Evolutionary conservation across 108 stramenopile species (phyloP).

Genomic region (Skeletonema marinoi): DNA sequence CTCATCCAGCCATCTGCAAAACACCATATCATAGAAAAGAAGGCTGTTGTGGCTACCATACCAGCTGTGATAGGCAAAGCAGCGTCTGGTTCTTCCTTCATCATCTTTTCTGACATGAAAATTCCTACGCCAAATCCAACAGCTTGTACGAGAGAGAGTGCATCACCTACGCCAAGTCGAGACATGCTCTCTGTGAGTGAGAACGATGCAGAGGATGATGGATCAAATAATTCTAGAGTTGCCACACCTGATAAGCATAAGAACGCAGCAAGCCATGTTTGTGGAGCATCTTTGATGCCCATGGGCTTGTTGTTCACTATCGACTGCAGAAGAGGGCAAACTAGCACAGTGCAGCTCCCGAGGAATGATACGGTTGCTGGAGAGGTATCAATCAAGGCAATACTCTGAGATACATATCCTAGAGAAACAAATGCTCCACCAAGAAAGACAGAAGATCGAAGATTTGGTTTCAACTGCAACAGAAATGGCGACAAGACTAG

Average conservation of each 20-base stretch:
- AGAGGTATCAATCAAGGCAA: conserved; percentile 34
- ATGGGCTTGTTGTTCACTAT: conserved; percentile 33
- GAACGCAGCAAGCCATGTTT: conserved; percentile 46
- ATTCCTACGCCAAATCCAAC: conserved; percentile 53
- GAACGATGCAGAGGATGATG: conserved; percentile 7
- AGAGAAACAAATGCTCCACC: conserved; percentile 40
- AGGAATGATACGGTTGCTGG: conserved; percentile 48
- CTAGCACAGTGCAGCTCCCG: conserved; percentile 40
- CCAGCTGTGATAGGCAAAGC: conserved; percentile 52
- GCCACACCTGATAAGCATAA: conserved; percentile 49
- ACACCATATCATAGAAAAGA: conserved; percentile 41
- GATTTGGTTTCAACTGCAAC: conserved; percentile 21
- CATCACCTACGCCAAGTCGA: conserved; percentile 37
- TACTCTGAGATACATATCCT: conserved; percentile 45
- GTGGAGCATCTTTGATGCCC: conserved; percentile 39
- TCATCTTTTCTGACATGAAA: conserved; percentile 53
- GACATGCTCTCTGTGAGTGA: not conserved
- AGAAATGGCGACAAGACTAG: conserved; percentile 41
- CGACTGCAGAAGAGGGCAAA: conserved; percentile 37
- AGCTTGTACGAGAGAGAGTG: conserved; percentile 39
- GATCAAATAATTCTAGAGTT: conserved; percentile 40
- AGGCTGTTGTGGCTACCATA: conserved; percentile 33
- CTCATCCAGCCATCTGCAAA: conserved; percentile 43
- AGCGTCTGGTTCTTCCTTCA: conserved; percentile 40
- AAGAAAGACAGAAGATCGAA: conserved; percentile 13